Evolutionary conservation across 1,284 basidiomycete genomes (phyloP), one percentile per base, ranked within the genome.

Genomic region (Stygiomarasmius scandens): DNA sequence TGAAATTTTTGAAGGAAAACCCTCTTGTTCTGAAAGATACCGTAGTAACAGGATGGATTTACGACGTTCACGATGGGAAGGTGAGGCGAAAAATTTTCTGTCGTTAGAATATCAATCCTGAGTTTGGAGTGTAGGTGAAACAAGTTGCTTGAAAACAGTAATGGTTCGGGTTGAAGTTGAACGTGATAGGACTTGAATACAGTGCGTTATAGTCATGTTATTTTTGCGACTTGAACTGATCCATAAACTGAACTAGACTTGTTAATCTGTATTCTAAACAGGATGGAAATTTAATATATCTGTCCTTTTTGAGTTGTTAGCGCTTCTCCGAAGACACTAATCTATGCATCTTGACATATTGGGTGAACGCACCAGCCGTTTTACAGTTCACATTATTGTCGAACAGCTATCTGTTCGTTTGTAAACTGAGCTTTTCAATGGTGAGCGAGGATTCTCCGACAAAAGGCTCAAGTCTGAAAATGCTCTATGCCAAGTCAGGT

Each of bases 21-120:
- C 36, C 55, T 10, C 44, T 62, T 14, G 49, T 62, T 3, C 45
- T 62, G 12, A 49, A 54, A 8, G 58, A 56, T 11, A 58, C 61
- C 9, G 47, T 53, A 49, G 50, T 62, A 9, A 60, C 61, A 1
- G 61, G 61, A 10, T 62, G 61, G 61, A 49, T 59, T 34, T 55
- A 58, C 23, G 47, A 58, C 23, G 58, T 59, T 19, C 44, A 59
- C 22, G 56, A 47, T 53, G 61, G 61, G 32, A 58, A 58, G 49
- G 61, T 58, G 22, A 46, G n/a, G 58, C 49, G 19, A 2, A 9
- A 19, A n/a, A 36, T 16, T 23, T 22, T 27, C 12, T 46, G 29
- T 23, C 11, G 3, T 8, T 52, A 14, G 48, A 29, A 36, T 52
- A 22, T 44, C 41, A 24, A 20, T 36, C 19, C 22, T n/a, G n/a